These are phyloP conservation scores for Phytophthora cactorum DNA, from an alignment of 352 stramenopile species.

Conservation along the genomic window DNA sequence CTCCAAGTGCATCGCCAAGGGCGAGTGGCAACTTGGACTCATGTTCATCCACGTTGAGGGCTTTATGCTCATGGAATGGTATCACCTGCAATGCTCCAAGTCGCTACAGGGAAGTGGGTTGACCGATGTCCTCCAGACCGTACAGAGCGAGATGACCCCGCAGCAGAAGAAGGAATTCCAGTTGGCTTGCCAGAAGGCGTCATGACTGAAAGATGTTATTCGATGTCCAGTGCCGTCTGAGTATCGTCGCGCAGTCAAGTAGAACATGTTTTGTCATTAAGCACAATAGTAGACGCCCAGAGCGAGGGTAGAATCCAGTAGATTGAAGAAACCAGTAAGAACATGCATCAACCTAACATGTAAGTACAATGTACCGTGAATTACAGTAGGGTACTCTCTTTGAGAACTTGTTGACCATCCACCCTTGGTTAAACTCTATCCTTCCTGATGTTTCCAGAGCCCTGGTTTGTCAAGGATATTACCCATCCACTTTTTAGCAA, in stretches of 20 bases:
- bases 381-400: too few species aligned
- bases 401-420: too few species aligned
- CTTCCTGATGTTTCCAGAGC: too few species aligned
- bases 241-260: conserved; percentile 24
- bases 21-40: conserved; percentile 76
- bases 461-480: too few species aligned
- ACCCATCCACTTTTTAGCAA: too few species aligned
- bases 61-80: conserved; percentile 91
- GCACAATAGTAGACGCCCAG: conserved; percentile 21
- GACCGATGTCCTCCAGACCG: conserved; percentile 58
- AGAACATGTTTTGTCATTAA: conserved; percentile 18
- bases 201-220: conserved; percentile 13
- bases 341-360: conserved; percentile 7
- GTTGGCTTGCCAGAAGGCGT: conserved; percentile 43
- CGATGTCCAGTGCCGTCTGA: conserved; percentile 33
- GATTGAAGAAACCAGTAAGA: conserved; percentile 26
- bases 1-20: conserved; percentile 59
- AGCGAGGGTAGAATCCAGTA: conserved; percentile 17
- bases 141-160: conserved; percentile 70
- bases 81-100: conserved; percentile 71
- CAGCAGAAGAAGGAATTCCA: conserved; percentile 63
- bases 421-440: too few species aligned
- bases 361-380: conserved; percentile 13
- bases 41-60: conserved; percentile 89
- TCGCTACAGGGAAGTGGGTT: conserved; percentile 57